Evolutionary conservation across 192 early-diverging fungal genomes (phyloP).

Genomic region (Linnemannia zychae): DNA sequence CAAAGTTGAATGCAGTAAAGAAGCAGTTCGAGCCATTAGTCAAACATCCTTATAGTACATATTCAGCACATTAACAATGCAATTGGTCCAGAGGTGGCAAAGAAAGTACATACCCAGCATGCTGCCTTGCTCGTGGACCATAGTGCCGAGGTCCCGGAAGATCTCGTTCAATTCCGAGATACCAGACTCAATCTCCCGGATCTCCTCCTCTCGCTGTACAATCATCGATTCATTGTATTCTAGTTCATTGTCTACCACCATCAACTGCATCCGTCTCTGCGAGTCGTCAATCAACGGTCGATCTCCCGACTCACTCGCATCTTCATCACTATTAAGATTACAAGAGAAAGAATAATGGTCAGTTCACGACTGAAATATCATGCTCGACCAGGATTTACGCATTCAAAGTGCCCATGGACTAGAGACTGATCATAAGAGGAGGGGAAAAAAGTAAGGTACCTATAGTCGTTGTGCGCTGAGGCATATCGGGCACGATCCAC

Average conservation of each 20-base stretch:
- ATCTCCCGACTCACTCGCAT: conserved; percentile 62
- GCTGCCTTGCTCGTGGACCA: conserved; percentile 98
- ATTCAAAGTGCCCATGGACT: too few relatives aligned
- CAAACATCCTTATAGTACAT: not conserved
- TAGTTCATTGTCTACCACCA: conserved; percentile 89
- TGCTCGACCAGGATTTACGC: not conserved
- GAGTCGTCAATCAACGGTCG: conserved; percentile 70
- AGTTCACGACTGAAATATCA: conserved; percentile 21
- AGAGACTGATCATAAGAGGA: not conserved
- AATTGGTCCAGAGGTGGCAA: not conserved
- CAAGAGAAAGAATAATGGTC: conserved; percentile 4
- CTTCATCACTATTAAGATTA: conserved; percentile 57
- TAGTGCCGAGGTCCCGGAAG: conserved; percentile 94
- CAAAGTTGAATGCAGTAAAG: not conserved
- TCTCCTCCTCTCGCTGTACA: conserved; percentile 92
- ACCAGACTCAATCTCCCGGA: conserved; percentile 92
- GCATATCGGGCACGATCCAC: conserved; percentile 80
- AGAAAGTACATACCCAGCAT: conserved; percentile 77
- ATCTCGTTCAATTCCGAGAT: conserved; percentile 97
- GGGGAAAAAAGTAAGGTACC: conserved; percentile 46
- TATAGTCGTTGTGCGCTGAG: conserved; percentile 56
- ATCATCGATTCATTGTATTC: conserved; percentile 97
- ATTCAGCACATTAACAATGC: not conserved
- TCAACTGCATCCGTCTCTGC: conserved; percentile 72
- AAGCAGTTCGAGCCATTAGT: too few relatives aligned